Conservation (phyloP, 2,329 filamentous ascomycete species). For the Phialocephala sp. region DNA sequence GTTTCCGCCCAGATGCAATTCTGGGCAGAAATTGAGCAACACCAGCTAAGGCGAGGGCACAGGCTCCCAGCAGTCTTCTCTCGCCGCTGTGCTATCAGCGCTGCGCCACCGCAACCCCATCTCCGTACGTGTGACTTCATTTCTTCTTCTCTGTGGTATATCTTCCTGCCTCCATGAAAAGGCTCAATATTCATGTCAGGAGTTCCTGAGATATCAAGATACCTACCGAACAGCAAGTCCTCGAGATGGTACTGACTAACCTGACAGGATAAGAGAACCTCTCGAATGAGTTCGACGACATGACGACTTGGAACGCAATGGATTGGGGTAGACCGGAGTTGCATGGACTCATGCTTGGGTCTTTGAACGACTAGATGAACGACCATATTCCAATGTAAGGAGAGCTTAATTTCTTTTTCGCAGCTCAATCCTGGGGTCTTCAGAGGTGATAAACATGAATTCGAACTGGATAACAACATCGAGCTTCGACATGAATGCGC, state of each 20-base stretch:
- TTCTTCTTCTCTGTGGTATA: no score
- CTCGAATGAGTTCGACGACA: not conserved
- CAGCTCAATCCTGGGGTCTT: no score
- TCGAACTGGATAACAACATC: no score
- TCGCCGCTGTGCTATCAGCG: no score
- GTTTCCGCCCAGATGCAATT: not conserved
- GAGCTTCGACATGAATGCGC: no score
- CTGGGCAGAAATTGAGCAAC: not conserved
- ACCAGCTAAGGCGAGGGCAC: no score
- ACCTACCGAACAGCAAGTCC: not conserved
- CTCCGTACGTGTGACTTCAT: no score
- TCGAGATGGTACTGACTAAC: not conserved
- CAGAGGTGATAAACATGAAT: no score
- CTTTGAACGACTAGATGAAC: not conserved
- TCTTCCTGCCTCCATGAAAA: no score
- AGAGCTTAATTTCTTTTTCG: not conserved
- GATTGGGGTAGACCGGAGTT: not conserved
- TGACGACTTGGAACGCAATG: not conserved
- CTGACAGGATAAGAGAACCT: not conserved
- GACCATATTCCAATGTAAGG: not conserved
- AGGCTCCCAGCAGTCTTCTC: not conserved
- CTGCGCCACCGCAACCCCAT: no score
- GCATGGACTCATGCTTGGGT: not conserved
- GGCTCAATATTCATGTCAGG: no score
- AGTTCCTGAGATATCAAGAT: not conserved